Conservation (phyloP, 2,329 filamentous ascomycete genomes). For the Drechslerella dactyloides region DNA sequence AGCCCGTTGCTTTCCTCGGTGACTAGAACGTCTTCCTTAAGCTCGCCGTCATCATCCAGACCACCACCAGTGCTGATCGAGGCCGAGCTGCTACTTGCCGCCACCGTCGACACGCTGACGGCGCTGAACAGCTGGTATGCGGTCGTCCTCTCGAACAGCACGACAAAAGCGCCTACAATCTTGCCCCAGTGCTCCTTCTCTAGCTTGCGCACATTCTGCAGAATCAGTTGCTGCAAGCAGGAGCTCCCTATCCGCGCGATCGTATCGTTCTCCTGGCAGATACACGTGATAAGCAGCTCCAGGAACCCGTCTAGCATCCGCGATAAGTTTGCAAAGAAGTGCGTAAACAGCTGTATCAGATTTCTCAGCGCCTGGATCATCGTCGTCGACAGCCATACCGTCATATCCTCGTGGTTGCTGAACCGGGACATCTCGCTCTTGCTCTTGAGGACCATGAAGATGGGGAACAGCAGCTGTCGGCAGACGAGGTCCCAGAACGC, state of each 20-base stretch:
- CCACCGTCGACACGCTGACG: conserved; percentile 56
- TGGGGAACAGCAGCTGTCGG: conserved; percentile 94
- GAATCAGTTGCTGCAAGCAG: conserved; percentile 91
- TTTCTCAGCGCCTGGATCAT: conserved; percentile 98
- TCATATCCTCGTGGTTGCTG: conserved; percentile 92
- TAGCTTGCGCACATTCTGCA: conserved; percentile 96
- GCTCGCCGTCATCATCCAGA: conserved; percentile 31
- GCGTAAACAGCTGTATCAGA: conserved; percentile 98
- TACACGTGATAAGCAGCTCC: conserved; percentile 90
- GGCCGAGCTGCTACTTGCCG: conserved; percentile 60
- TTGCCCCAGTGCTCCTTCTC: conserved; percentile 85
- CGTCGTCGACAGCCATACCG: conserved; percentile 97
- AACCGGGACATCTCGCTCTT: conserved; percentile 96
- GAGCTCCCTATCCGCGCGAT: conserved; percentile 98
- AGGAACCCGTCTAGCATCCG: conserved; percentile 99
- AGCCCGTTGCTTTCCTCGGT: conserved; percentile 63
- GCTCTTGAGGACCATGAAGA: conserved; percentile 96
- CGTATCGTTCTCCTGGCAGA: conserved; percentile 98
- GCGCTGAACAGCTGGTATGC: conserved; percentile 94
- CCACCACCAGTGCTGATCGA: conserved; percentile 14
- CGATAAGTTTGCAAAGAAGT: conserved; percentile 94
- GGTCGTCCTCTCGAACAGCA: conserved; percentile 92
- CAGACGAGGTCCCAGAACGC: conserved; percentile 99
- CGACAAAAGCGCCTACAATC: conserved; percentile 93
- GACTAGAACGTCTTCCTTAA: conserved; percentile 27